Evolutionary conservation across 164 flowering plant genomes (phyloP), one percentile per base, ranked within the genome.

Genomic region (Tinospora cordifolia): DNA sequence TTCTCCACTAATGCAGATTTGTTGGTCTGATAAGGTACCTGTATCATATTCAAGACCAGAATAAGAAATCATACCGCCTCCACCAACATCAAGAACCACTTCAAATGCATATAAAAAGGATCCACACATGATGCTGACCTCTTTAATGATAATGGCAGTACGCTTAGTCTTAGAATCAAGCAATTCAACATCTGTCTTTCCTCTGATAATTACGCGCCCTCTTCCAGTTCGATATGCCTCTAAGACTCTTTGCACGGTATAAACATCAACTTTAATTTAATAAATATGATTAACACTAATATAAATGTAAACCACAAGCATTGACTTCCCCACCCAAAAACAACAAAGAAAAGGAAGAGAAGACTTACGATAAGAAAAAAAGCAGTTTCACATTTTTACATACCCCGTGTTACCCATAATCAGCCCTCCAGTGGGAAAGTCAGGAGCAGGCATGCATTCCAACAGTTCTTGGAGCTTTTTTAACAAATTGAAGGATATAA

Each of bases 391-490:
- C 3, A 13, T 13, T 22, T 41, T 26, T 65, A 64, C 91, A 71
- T 83, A 93, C 98, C 98, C 98, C 68, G 70, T 64, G 65, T 84
- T 90, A 69, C 98, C 97, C 98, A 92, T 90, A 25, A 94, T 88
- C 62, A 88, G 34, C 75, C 97, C 98, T 68, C 98, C 97, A 71
- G 98, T 94, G 47, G 99, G 99, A 75, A 94, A 94, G 82, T 94
- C 99, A 68, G 99, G 98, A 63, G 91, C 99, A 13, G 99, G 99
- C 93, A 94, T 90, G 88, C 89, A 87, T 71, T 92, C 99, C 82
- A 94, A 80, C 83, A 94, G 75, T 76, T 94, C 99, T 87, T 92
- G 97, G 72, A 92, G 84, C 98, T 93, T 70, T 59, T 26, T 70
- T 11, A 68, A 26, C 22, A 51, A 51, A 51, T 14, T 10, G 0